phyloP scores from a whole-genome alignment of 495 filamentous ascomycete species.

The Rhypophila decipiens region DNA sequence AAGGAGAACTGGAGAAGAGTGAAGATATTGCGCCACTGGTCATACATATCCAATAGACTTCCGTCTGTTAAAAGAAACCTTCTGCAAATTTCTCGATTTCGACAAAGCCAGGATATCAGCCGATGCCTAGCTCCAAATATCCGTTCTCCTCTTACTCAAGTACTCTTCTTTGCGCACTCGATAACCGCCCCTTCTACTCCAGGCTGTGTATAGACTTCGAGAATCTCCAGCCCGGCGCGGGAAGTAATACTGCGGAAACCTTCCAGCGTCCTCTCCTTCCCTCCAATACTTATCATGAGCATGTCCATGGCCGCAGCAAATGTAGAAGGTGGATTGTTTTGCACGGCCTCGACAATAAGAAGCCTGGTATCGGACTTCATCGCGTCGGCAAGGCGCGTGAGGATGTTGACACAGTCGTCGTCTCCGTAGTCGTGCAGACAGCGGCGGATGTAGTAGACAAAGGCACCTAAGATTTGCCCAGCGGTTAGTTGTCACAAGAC shows the following conservation, averaged over 20 bases:
- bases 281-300: conserved; percentile 13
- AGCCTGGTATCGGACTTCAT: conserved; percentile 19
- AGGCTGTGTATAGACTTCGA: background rate
- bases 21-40: too few relatives aligned
- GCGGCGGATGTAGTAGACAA: conserved; percentile 27
- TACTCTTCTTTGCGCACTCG: conserved; percentile 13
- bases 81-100: too few relatives aligned
- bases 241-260: conserved; percentile 2
- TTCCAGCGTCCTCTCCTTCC: conserved; percentile 13
- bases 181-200: conserved; percentile 7
- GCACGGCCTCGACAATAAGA: conserved; percentile 26
- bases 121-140: too few relatives aligned
- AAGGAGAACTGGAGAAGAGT: too few relatives aligned
- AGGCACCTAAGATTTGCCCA: conserved; percentile 11
- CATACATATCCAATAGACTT: too few relatives aligned
- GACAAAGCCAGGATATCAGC: too few relatives aligned
- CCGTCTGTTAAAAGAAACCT: too few relatives aligned
- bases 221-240: conserved; percentile 17
- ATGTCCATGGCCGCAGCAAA: conserved; percentile 16
- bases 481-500: background rate
- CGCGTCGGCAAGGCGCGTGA: conserved; percentile 12
- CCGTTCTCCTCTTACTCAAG: too few relatives aligned
- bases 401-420: conserved; percentile 22
- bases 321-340: conserved; percentile 12
- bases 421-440: conserved; percentile 28